Conservation (phyloP, 2,329 filamentous ascomycete genomes). For the Pestalotiopsis sp. region DNA sequence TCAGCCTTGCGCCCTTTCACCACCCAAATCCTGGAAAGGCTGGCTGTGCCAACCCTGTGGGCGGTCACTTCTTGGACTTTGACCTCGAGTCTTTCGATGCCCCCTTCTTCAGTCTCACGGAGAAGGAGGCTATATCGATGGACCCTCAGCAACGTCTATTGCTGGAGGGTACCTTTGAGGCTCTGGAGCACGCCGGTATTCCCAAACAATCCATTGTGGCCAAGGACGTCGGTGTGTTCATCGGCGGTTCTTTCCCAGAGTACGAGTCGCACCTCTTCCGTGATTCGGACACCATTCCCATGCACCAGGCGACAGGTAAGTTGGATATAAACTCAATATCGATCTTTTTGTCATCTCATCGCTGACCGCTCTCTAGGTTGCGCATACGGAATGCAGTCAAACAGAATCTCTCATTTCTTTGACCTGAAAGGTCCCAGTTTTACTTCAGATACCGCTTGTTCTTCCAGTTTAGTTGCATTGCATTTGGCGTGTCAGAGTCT, state of each 20-base stretch:
- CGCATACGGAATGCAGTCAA: constrained; percentile 54
- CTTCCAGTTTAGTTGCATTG: constrained; percentile 50
- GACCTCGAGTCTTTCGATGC: constrained; percentile 52
- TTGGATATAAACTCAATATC: not conserved
- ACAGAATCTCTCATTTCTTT: constrained; percentile 57
- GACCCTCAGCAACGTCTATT: constrained; percentile 57
- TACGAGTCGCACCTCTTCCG: constrained; percentile 47
- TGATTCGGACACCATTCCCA: constrained; percentile 48
- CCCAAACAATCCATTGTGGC: constrained; percentile 48
- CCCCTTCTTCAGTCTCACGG: constrained; percentile 53
- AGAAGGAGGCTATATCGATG: constrained; percentile 51
- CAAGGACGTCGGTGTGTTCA: constrained; percentile 50
- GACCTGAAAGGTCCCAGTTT: constrained; percentile 55
- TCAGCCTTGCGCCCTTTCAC: constrained; percentile 39
- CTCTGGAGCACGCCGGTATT: constrained; percentile 54
- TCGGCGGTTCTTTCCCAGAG: constrained; percentile 49
- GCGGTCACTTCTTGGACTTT: constrained; percentile 41
- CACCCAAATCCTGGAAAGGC: constrained; percentile 36
- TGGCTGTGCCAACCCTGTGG: constrained; percentile 36
- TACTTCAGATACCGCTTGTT: constrained; percentile 55
- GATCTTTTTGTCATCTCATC: not conserved
- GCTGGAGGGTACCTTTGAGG: constrained; percentile 56
- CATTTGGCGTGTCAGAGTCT: constrained; percentile 53
- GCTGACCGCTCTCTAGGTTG: constrained; percentile 33
- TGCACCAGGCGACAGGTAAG: constrained; percentile 53